Evolutionary conservation across 257 asterid genomes (phyloP), one percentile per base, ranked within the genome.

Genomic region (Nemophila menziesii): DNA sequence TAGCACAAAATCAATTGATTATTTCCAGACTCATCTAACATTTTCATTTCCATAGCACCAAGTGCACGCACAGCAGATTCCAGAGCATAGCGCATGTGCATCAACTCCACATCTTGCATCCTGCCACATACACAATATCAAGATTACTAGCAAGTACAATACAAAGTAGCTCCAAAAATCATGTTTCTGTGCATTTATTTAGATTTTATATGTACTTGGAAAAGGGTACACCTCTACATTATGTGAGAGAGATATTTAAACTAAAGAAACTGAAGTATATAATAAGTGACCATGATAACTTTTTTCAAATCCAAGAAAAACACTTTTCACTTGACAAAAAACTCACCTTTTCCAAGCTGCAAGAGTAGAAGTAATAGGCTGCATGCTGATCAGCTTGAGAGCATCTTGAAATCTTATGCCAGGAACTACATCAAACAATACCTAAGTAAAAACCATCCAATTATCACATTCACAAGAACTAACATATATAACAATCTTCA

Each of bases 11-110:
- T 44, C 56, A 55, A 38, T 53, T 68, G 70, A 49, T 61, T 69
- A 46, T 67, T 69, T 61, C 59, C 70, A 26, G 56, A 57, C 60
- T 79, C 82, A 62, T 70, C 82, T 58, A 67, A 22, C 29, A 61
- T 58, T 60, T 73, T 70, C 61, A 56, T 72, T 52, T 76, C 97
- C 95, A 89, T 78, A 39, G 72, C 64, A 65, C 84, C 95, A 56
- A 89, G 65, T 0, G 92, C 92, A 57, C 80, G 74, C 67, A 89
- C 68, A 56, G 94, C 80, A 66, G 87, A 74, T 62, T 80, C 95
- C 68, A 89, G 76, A 68, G 95, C 92, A 74, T 84, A 89, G 52
- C 98, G 82, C 94, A 89, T 80, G 80, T 80, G 94, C 74, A 89
- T 69, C 65, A 89, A 92, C 62, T 84, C 98, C 47, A 84, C 64